Evolutionary conservation across 441 rosid genomes (phyloP), one percentile per base, ranked within the genome.

Genomic region (Mallotus japonicus): DNA sequence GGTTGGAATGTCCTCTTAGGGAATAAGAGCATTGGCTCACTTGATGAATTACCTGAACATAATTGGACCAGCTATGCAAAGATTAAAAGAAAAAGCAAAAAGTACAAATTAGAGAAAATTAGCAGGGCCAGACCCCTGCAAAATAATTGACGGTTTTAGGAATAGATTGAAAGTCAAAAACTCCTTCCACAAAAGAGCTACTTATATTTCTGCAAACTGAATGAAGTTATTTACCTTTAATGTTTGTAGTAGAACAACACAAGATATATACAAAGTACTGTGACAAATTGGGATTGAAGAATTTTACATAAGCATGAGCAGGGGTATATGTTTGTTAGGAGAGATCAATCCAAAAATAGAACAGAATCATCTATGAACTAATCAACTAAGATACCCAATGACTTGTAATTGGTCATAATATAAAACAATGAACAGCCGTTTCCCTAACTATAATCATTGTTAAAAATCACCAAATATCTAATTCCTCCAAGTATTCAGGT

Each of bases 1-100:
- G 98, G 98, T 74, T 95, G 98, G 87, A 76, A 93, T 62, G 97
- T 92, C 85, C 98, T 80, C 73, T 95, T 92, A 16, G 95, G 86
- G 71, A 86, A 79, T 64, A 87, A 81, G 32, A 92, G 87, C 91
- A 93, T 82, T 4, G 98, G 92, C 78, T 88, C 98, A 70, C 56
- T 79, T 2, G 92, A 82, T 67, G 90, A 86, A 83, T 89, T 82
- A 2, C 80, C 91, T 87, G 85, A 83, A 78, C 75, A 70, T 1
- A 15, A 51, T 28, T 49, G 76, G 71, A n/a, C 40, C 24, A 75
- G 14, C 8, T 11, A 68, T 42, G 79, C 15, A 7, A 57, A 65
- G 58, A 40, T 63, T 28, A 40, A 32, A 70, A 47, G 60, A 34
- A 16, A 37, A 51, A 16, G 15, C 8, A 63, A 69, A 37, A 34